Evolutionary conservation across 495 filamentous ascomycete genomes (phyloP), one percentile per base, ranked within the genome.

Genomic region (Aspergillus conjunctus): DNA sequence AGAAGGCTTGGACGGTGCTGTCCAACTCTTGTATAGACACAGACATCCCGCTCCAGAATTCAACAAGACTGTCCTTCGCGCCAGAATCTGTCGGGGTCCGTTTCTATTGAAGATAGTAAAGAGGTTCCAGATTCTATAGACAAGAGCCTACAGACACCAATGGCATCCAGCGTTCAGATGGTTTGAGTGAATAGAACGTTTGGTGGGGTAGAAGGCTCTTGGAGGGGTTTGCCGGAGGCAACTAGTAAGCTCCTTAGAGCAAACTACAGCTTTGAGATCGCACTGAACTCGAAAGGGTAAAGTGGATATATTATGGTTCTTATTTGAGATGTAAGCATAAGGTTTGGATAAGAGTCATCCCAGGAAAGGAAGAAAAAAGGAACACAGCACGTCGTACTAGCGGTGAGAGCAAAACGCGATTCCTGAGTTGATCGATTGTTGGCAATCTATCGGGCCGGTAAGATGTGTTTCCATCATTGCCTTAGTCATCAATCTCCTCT

Each of bases 1-100:
- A 98, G 80, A 98, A 97, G 76, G 91, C 88, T 63, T 88, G 92
- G 82, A 97, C 93, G 60, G 91, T 96, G 71, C 85, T 86, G 86
- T 98, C 94, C 77, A 98, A 82, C 83, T 98, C 95, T 72, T 87
- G 85, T 70, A 98, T 92, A 63, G 87, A 84, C 71, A 87, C 77
- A 70, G 86, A 84, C 86, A 88, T 88, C 60, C 64, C 72, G 71
- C 64, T 71, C 68, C 65, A 71, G 66, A 64, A 59, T 61, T 62
- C 68, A 71, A 76, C 68, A 69, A 70, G 69, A 52, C 68, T 65
- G 68, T 66, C 66, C 48, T 63, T 57, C 51, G 59, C 66, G 69
- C 69, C 34, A 53, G 59, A 48, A 61, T 64, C 51, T 54, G 55
- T 57, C 56, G 53, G 67, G 52, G 62, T 50, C 4, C 9, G 43